Evolutionary conservation across 2,329 filamentous ascomycete species (phyloP).

Genomic region (Aspergillus ochraceoroseus): DNA sequence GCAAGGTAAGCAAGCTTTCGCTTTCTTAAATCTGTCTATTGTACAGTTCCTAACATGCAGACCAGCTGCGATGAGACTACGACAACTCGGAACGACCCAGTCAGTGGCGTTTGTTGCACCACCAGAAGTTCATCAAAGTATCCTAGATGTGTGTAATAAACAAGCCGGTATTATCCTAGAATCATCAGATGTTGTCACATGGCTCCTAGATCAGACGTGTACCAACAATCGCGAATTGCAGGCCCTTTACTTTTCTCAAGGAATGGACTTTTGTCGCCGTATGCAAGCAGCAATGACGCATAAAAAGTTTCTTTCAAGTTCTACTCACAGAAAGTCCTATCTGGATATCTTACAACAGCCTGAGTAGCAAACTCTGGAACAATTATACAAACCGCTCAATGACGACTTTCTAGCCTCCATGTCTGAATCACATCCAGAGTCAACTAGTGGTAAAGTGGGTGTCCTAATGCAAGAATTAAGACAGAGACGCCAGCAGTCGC

Average conservation of each 20-base stretch:
- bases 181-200: slow-evolving; percentile 53
- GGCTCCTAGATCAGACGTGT: slow-evolving; percentile 63
- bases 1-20: slow-evolving; percentile 45
- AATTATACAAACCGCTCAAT: slow-evolving; percentile 51
- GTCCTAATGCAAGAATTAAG: slow-evolving; percentile 34
- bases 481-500: slow-evolving; percentile 32
- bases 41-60: not conserved
- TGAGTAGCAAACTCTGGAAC: slow-evolving; percentile 55
- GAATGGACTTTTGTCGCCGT: slow-evolving; percentile 56
- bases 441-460: slow-evolving; percentile 27
- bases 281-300: slow-evolving; percentile 48
- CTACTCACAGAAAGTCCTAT: slow-evolving; percentile 38
- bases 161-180: slow-evolving; percentile 23
- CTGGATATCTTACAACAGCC: slow-evolving; percentile 46
- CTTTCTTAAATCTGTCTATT: not conserved
- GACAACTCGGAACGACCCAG: slow-evolving; percentile 56
- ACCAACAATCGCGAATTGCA: slow-evolving; percentile 55
- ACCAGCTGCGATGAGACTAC: slow-evolving; percentile 60
- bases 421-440: slow-evolving; percentile 7
- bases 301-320: slow-evolving; percentile 39
- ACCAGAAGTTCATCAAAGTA: slow-evolving; percentile 59
- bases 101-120: slow-evolving; percentile 53
- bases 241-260: slow-evolving; percentile 57
- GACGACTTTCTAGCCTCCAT: slow-evolving; percentile 11
- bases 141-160: slow-evolving; percentile 47